Base-by-base conservation (phyloP, 805 yeast species). In the Schwanniomyces yamadae region DNA sequence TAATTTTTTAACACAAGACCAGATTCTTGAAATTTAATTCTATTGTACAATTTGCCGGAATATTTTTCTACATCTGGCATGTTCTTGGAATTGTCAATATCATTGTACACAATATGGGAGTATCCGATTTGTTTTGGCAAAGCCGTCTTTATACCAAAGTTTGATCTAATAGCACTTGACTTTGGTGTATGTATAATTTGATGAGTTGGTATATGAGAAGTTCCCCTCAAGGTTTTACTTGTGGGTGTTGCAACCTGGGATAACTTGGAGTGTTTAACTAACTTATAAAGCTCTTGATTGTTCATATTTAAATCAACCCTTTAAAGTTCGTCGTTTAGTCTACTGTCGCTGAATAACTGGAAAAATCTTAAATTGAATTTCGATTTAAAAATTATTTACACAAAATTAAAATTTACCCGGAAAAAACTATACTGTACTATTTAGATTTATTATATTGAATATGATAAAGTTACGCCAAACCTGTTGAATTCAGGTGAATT, bases 71-170 rank as follows among this genome's bases (percentile, higher is more conserved):
- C 86, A 50, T 78, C 83, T 5, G 90, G 83, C 60, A 85, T 69
- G 42, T 78, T 75, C 49, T 78, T 80, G 42, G 71, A 63, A 45
- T 80, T 80, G 53, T 86, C 95, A 10, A 84, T 55, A 37, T 82
- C 82, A 48, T 82, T 80, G 46, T 71, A 70, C 6, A 80, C 78
- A 28, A 86, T 67, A 54, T 77, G 78, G 26, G 81, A 72, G 12
- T 77, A 65, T 26, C 78, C 78, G 30, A 76, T 56, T 47, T 76
- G 79, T 24, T 67, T 65, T 3, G 95, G 95, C 31, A 86, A 62
- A 14, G 84, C 67, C 29, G 80, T 66, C 54, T 86, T 86, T 41
- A 86, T 60, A 50, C 95, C 95, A 71, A 76, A 86, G 58, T 84
- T 85, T 42, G 83, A 80, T 60, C 86, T 69, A 10, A 69, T 55